A percentile compares a stretch with the other conserved stretches of the same genome.
These are phyloP conservation scores for Centella asiatica DNA, from an alignment of 129 eudicot genomes.

Conservation along the genomic window DNA sequence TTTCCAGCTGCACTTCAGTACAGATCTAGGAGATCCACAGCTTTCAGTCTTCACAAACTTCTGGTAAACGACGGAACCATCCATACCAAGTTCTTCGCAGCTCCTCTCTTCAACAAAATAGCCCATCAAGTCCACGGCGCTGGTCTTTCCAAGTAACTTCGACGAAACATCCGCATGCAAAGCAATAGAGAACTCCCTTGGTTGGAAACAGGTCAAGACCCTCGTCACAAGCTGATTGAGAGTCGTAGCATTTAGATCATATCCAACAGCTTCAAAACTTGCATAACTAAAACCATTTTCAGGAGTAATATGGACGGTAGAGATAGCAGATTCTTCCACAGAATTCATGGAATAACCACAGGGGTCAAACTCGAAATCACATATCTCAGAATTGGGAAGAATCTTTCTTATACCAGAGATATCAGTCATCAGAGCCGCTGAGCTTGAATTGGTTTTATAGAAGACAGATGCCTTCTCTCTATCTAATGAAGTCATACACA, in stretches of 20 bases:
- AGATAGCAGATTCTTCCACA: conserved; percentile 42
- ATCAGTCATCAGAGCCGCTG: conserved; percentile 35
- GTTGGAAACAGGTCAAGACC: conserved; percentile 46
- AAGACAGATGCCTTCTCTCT: conserved; percentile 52
- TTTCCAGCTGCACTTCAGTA: conserved; percentile 32
- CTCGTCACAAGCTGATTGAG: conserved; percentile 27
- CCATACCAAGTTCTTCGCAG: conserved; percentile 29
- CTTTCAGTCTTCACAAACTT: conserved; percentile 20
- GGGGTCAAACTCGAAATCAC: conserved; percentile 62
- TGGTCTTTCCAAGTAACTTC: conserved; percentile 11
- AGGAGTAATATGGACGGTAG: conserved; percentile 51
- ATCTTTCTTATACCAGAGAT: conserved; percentile 44
- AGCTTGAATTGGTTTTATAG: conserved; percentile 29
- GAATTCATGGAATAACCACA: conserved; percentile 66
- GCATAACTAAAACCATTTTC: conserved; percentile 64
- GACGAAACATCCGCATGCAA: conserved; percentile 28
- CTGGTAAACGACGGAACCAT: conserved; percentile 36
- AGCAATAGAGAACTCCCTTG: conserved; percentile 42
- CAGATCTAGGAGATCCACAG: conserved; percentile 32
- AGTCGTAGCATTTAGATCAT: conserved; percentile 22
- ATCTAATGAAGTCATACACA: conserved; percentile 53
- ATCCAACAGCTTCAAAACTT: conserved; percentile 56
- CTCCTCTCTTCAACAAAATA: conserved; percentile 22
- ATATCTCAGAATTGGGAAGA: conserved; percentile 41
- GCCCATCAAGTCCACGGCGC: conserved; percentile 16